phyloP scores from a whole-genome alignment of 1,284 basidiomycete genomes.

The Cystobasidiaceae sp. region DNA sequence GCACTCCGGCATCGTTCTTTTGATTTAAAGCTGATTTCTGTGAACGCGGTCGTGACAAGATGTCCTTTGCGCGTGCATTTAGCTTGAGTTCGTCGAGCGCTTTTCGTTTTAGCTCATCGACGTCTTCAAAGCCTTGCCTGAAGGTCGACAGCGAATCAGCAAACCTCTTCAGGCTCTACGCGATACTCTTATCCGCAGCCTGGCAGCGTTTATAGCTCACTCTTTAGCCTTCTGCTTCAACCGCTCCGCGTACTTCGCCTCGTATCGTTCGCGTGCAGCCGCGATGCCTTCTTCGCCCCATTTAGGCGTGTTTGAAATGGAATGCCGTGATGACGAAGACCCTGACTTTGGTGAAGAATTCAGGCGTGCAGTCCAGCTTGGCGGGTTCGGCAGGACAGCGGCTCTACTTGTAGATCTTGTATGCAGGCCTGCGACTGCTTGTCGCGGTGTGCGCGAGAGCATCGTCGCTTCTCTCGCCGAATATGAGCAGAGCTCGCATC shows the following conservation, averaged over 20 bases:
- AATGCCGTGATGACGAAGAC: slow-evolving; percentile 13
- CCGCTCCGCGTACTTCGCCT: slow-evolving; percentile 37
- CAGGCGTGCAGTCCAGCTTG: no score
- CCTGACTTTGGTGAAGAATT: no score
- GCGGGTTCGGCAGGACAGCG: slow-evolving; percentile 1
- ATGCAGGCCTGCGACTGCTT: no score
- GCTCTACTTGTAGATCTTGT: background rate
- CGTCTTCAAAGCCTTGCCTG: slow-evolving; percentile 32
- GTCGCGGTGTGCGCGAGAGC: no score
- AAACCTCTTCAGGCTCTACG: background rate
- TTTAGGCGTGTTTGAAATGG: slow-evolving; percentile 7
- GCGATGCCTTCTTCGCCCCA: slow-evolving; percentile 16
- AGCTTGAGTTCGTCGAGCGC: background rate
- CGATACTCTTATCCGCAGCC: background rate
- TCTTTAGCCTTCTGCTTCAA: slow-evolving; percentile 37
- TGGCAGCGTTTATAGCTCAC: background rate
- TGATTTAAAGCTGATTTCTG: slow-evolving; percentile 25
- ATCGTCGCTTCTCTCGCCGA: no score
- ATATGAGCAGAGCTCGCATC: no score
- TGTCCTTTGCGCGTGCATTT: slow-evolving; percentile 13
- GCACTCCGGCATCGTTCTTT: slow-evolving; percentile 4
- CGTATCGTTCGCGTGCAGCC: slow-evolving; percentile 26
- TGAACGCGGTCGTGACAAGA: background rate
- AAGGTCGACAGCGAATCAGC: background rate
- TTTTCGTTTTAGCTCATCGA: slow-evolving; percentile 36